Evolutionary conservation across 768 basidiomycete genomes (phyloP).

Genomic region (Agaricus blazei): DNA sequence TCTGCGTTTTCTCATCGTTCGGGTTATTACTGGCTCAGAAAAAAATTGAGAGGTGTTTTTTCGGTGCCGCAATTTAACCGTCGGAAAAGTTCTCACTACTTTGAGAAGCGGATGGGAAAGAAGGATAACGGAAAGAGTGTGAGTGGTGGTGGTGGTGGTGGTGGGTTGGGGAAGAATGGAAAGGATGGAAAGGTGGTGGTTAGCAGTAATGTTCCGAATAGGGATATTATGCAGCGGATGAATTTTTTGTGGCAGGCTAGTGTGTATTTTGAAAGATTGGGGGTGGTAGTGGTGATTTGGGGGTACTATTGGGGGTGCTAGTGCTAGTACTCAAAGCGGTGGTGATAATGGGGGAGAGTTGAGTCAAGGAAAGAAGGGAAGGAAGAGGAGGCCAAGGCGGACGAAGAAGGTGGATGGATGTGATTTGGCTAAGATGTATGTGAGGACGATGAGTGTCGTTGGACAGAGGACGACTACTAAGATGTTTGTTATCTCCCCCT

Average conservation of each 20-base stretch:
- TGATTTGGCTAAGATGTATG: constrained; percentile 63
- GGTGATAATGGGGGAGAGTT: neutral
- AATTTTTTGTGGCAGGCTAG: constrained; percentile 86
- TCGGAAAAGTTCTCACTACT: no score
- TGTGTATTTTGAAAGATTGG: constrained; percentile 44
- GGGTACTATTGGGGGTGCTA: neutral
- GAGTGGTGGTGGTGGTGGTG: neutral
- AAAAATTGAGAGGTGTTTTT: no score
- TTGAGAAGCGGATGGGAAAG: no score
- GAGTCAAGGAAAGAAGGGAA: neutral
- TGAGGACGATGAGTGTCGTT: constrained; percentile 61
- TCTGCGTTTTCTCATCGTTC: no score
- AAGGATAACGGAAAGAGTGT: no score
- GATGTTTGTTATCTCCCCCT: constrained; percentile 45
- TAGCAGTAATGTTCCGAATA: constrained; percentile 52
- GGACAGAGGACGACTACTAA: constrained; percentile 74
- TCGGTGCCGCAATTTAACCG: no score
- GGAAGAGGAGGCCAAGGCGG: neutral
- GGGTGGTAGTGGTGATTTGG: constrained; percentile 12
- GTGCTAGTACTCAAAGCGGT: neutral
- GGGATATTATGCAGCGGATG: constrained; percentile 76
- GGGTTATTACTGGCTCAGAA: no score
- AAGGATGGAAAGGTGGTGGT: constrained; percentile 27
- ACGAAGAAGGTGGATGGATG: neutral
- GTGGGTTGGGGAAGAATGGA: neutral